Conservation (phyloP, 116 monocot genomes). For the Thalassia testudinum region DNA sequence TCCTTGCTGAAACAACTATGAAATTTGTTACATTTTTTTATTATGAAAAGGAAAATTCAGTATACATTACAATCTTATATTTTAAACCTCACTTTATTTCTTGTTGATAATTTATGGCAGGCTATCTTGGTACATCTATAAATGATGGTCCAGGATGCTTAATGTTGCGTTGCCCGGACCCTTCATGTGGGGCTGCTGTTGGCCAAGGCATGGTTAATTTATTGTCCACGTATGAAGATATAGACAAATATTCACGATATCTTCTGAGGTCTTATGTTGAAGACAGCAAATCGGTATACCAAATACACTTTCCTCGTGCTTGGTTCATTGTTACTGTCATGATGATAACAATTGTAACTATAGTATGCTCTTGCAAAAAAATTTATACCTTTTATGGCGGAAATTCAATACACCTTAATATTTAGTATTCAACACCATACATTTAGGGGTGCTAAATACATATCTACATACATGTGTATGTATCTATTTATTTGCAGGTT, state of each 20-base stretch:
- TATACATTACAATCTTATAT: too few species aligned
- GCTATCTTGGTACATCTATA: conserved; percentile 60
- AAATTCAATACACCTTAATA: too few species aligned
- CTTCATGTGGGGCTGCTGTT: conserved; percentile 72
- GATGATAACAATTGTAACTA: background rate
- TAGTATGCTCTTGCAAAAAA: background rate
- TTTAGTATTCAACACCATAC: too few species aligned
- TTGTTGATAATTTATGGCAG: conserved; percentile 13
- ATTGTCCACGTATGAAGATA: conserved; percentile 43
- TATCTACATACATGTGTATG: too few species aligned
- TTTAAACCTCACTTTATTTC: too few species aligned
- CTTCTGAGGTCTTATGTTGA: conserved; percentile 77
- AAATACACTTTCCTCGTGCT: background rate
- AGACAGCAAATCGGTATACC: conserved; percentile 61
- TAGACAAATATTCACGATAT: conserved; percentile 56
- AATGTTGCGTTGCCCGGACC: conserved; percentile 74
- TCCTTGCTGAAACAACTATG: too few species aligned
- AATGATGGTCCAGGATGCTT: conserved; percentile 82
- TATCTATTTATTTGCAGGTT: too few species aligned
- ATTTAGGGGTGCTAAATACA: too few species aligned
- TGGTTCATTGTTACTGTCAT: background rate
- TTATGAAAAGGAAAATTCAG: too few species aligned
- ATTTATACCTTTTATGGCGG: background rate
- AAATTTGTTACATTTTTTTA: too few species aligned
- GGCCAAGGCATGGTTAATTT: conserved; percentile 59